Evolutionary conservation across 352 stramenopile species (phyloP), one percentile per base, ranked within the genome.

Genomic region (Phytophthora macrochlamydospora): DNA sequence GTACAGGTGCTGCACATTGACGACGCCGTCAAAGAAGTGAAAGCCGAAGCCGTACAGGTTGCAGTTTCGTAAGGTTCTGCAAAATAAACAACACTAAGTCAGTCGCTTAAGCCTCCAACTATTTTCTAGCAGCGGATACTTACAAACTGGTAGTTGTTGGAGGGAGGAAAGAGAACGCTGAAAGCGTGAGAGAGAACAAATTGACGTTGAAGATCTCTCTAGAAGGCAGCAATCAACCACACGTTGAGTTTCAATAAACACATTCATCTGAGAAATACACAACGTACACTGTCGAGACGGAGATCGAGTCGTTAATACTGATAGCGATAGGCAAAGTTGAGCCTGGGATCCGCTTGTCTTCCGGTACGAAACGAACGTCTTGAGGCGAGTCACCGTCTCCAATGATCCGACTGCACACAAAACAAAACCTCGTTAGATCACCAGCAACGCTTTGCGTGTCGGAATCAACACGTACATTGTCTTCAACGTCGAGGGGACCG

Each of bases 51-150:
- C 67, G 28, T 52, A 56, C 31, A 87, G 38, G 51, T 76, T 83
- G 64, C 73, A 85, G 50, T 80, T 83, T 29, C 71, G 61, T 38
- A 87, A 51, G 1, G 71, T 78, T 4, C 76, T 85, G 48, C 11
- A 49, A 49, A 1, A 28, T 29, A 2, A 49, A 35, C 40, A 68
- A n/a, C 52, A 29, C 2, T 9, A 53, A n/a, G 1, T 57, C 7
- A 56, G 54, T 57, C 28, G 44, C 14, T 9, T 13, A 1, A 43
- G n/a, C 18, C 2, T 31, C 43, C 59, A 2, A 43, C 7, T 32
- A 13, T 13, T 29, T 12, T 18, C n/a, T 6, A 1, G 31, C 35
- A 13, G 50, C 1, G 11, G 2, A n/a, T 2, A 65, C 70, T 30
- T 56, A 79, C 72, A 79, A 24, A 28, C 72, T 74, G 4, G 50